A percentile compares a stretch with the other conserved stretches of the same genome.
Conservation (phyloP, 208 protist genomes). For the Novymonas esmeraldas region DNA sequence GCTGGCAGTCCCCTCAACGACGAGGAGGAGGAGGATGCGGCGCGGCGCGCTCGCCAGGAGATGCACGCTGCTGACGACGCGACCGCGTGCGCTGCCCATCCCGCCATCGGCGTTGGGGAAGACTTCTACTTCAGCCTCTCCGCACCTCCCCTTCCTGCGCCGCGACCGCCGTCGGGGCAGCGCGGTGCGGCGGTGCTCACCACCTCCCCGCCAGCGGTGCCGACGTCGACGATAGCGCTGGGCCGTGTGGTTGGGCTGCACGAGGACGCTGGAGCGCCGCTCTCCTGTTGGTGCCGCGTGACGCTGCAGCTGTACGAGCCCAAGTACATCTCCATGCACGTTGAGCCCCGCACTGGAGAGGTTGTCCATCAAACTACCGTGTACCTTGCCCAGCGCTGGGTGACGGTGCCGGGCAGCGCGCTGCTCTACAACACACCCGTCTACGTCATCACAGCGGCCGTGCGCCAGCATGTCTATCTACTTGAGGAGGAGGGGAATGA, state of each 20-base stretch:
- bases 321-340: conserved; percentile 34
- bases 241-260: conserved; percentile 53
- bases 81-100: conserved; percentile 14
- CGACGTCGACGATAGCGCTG: conserved; percentile 30
- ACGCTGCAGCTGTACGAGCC: conserved; percentile 61
- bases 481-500: conserved; percentile 40
- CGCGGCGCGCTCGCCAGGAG: not conserved
- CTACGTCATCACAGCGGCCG: conserved; percentile 53
- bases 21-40: conserved; percentile 4
- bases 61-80: not conserved
- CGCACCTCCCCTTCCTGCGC: not conserved
- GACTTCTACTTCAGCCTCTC: conserved; percentile 68
- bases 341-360: conserved; percentile 44
- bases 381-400: conserved; percentile 28
- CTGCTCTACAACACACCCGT: conserved; percentile 73
- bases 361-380: conserved; percentile 57
- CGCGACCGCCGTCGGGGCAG: not conserved
- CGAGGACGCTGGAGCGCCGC: not conserved
- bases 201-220: not conserved
- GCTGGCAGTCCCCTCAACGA: not conserved
- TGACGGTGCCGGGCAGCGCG: conserved; percentile 26
- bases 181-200: not conserved
- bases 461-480: conserved; percentile 64
- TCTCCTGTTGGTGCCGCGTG: conserved; percentile 19
- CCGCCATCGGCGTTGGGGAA: conserved; percentile 44